phyloP scores from a whole-genome alignment of 805 yeast genomes.

The Pichia scutulata region DNA sequence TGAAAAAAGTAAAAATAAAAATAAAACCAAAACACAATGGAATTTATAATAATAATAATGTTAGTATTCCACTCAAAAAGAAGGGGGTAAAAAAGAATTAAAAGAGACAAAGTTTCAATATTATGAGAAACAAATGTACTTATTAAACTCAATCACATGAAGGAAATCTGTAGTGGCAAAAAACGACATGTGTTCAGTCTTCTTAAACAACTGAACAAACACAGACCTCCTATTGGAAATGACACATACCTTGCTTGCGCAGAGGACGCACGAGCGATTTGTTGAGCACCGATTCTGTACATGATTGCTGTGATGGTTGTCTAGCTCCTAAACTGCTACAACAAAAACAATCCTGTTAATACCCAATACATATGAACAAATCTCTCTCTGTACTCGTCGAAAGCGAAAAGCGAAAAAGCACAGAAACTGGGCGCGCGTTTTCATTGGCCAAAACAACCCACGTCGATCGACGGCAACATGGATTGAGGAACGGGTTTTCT shows the following conservation, averaged over 20 bases:
- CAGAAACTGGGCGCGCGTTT: not conserved
- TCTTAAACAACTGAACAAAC: not conserved
- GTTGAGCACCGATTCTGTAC: conserved; percentile 50
- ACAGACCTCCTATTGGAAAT: not conserved
- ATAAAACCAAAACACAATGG: too few species aligned
- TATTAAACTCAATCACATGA: too few species aligned
- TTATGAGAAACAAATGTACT: not conserved
- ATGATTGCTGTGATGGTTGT: conserved; percentile 19
- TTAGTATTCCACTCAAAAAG: not conserved
- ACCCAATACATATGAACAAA: not conserved
- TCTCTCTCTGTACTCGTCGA: not conserved
- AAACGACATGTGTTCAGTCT: not conserved
- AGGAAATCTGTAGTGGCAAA: too few species aligned
- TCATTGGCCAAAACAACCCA: not conserved
- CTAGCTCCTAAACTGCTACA: too few species aligned
- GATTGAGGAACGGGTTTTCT: too few species aligned
- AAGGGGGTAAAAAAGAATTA: not conserved
- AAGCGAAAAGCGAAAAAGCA: not conserved
- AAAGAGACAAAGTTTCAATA: not conserved
- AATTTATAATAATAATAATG: not conserved
- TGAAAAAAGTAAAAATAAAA: not conserved
- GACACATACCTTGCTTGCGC: conserved; percentile 42
- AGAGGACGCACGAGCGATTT: conserved; percentile 42
- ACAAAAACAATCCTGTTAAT: not conserved
- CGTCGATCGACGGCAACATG: conserved; percentile 1